A percentile compares a stretch with the other conserved stretches of the same genome.
These are phyloP conservation scores for Arabidopsis arenosa DNA, from an alignment of 345 rosid species.

Conservation along the genomic window DNA sequence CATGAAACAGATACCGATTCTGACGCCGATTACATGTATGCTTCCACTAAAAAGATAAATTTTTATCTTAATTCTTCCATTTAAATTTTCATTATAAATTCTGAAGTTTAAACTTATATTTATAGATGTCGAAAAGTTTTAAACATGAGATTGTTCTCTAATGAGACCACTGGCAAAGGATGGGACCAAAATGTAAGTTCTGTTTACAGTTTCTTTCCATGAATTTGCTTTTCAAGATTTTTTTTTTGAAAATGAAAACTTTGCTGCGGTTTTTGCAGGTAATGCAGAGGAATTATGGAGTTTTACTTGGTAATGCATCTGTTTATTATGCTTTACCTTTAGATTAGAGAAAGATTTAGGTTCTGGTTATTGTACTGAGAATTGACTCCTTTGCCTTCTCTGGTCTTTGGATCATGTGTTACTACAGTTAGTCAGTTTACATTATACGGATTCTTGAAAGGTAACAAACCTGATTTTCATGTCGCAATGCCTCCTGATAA, in stretches of 20 bases:
- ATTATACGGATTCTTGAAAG: conserved; percentile 87
- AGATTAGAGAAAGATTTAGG: background rate
- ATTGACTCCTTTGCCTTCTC: conserved; percentile 21
- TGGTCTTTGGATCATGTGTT: conserved; percentile 33
- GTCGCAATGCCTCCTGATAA: conserved; percentile 90
- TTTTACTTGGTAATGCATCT: conserved; percentile 62
- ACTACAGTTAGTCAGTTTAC: conserved; percentile 89
- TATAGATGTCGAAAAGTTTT: conserved; percentile 83
- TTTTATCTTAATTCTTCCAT: background rate
- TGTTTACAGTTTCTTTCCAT: background rate
- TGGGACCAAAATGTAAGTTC: conserved; percentile 84
- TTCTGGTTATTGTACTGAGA: background rate
- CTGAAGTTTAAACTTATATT: background rate
- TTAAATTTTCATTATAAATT: background rate
- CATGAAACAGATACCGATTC: conserved; percentile 80
- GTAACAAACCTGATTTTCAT: conserved; percentile 97
- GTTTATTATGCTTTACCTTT: background rate
- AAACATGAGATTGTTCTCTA: conserved; percentile 87
- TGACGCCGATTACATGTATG: conserved; percentile 82
- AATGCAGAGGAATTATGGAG: conserved; percentile 75
- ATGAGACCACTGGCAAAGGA: conserved; percentile 73
- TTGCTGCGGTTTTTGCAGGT: conserved; percentile 58
- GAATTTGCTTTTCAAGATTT: conserved; percentile 3
- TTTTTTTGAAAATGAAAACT: background rate
- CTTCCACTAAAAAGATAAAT: background rate